Conservation (phyloP, 2,329 filamentous ascomycete genomes). For the Calonectria leucothoes region DNA sequence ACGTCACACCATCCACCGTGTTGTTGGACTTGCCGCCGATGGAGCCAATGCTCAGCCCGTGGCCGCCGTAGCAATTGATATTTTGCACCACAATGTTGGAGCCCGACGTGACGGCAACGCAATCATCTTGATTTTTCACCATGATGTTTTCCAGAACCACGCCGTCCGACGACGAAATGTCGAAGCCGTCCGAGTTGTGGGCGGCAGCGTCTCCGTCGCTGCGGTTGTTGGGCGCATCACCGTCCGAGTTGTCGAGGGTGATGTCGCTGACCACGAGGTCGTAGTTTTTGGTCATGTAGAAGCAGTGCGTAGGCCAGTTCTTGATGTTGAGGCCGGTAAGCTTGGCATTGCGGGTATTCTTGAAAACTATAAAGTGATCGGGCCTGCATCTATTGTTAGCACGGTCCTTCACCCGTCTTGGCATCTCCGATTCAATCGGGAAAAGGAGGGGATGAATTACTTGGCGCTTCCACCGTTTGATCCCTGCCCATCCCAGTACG, state of each 20-base stretch:
- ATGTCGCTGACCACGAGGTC: slow-evolving; percentile 47
- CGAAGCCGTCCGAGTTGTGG: slow-evolving; percentile 68
- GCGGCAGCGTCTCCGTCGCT: slow-evolving; percentile 32
- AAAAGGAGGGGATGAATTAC: slow-evolving; percentile 48
- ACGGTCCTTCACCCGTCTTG: not conserved
- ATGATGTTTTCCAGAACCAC: slow-evolving; percentile 62
- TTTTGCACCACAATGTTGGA: slow-evolving; percentile 55
- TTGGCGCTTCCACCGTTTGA: slow-evolving; percentile 68
- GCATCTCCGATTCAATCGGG: not conserved
- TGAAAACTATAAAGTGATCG: slow-evolving; percentile 64
- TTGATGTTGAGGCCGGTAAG: slow-evolving; percentile 49
- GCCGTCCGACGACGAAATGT: slow-evolving; percentile 59
- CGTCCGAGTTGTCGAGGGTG: slow-evolving; percentile 50
- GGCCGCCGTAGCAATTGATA: slow-evolving; percentile 54
- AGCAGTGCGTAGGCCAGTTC: slow-evolving; percentile 52
- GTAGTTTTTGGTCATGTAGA: slow-evolving; percentile 49
- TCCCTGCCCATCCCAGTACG: slow-evolving; percentile 71
- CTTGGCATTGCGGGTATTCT: slow-evolving; percentile 45
- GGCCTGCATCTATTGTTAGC: slow-evolving; percentile 13
- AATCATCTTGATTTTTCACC: slow-evolving; percentile 70
- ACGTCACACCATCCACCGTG: slow-evolving; percentile 60
- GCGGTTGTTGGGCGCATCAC: slow-evolving; percentile 36
- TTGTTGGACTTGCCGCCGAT: slow-evolving; percentile 61
- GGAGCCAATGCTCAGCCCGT: slow-evolving; percentile 53
- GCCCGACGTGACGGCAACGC: slow-evolving; percentile 65